Conservation (phyloP, 805 yeast species). For the Hanseniaspora lindneri region DNA sequence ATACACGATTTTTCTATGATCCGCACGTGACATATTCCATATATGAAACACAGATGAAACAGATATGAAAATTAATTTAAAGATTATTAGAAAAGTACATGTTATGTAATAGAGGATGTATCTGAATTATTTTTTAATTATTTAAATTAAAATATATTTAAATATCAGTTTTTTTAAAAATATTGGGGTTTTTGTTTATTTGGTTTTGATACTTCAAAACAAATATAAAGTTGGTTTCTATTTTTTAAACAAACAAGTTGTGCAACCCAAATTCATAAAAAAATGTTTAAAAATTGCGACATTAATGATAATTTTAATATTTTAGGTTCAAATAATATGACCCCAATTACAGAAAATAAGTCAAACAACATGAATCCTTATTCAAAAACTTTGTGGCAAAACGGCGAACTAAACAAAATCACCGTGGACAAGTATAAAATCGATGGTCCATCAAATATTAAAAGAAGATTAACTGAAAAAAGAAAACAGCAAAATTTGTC, state of each 20-base stretch:
- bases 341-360: slow-evolving; percentile 22
- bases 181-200: too few species aligned
- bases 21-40: too few species aligned
- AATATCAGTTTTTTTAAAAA: too few species aligned
- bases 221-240: too few species aligned
- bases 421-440: slow-evolving; percentile 23
- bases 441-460: slow-evolving; percentile 19
- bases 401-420: slow-evolving; percentile 29
- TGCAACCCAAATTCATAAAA: neutral
- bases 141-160: too few species aligned
- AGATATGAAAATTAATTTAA: too few species aligned
- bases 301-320: slow-evolving; percentile 22
- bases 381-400: slow-evolving; percentile 35
- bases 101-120: too few species aligned
- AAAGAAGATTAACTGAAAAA: slow-evolving; percentile 20
- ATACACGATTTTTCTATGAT: too few species aligned
- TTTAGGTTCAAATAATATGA: slow-evolving; percentile 23
- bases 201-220: too few species aligned
- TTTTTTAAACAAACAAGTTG: neutral
- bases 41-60: too few species aligned
- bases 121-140: too few species aligned
- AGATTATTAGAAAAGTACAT: too few species aligned
- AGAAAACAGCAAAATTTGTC: slow-evolving; percentile 7
- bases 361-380: slow-evolving; percentile 29
- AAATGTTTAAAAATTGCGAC: slow-evolving; percentile 26